Percentiles rank a stretch among this genome's conserved stretches.
These are phyloP conservation scores for Leishmania lainsoni DNA, from an alignment of 208 protist species.

Conservation along the genomic window DNA sequence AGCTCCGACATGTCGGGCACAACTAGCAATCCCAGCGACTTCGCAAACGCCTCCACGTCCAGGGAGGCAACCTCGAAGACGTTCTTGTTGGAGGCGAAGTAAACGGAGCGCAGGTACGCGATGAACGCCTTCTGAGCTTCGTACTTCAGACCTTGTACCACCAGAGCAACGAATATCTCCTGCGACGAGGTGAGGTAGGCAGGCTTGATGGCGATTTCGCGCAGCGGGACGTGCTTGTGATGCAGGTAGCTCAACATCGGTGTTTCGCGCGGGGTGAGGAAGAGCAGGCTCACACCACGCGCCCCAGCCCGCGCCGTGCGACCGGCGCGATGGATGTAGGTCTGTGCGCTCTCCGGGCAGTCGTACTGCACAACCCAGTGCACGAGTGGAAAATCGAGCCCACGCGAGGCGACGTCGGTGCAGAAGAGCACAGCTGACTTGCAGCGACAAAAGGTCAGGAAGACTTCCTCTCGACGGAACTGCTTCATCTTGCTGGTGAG, in stretches of 20 bases:
- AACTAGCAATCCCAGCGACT: constrained; percentile 93
- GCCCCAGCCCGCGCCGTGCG: constrained; percentile 94
- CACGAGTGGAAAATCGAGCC: constrained; percentile 97
- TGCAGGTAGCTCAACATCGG: constrained; percentile 92
- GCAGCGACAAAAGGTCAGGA: constrained; percentile 88
- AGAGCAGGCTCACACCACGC: constrained; percentile 94
- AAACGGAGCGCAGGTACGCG: constrained; percentile 96
- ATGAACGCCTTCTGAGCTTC: constrained; percentile 98
- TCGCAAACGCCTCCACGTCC: constrained; percentile 89
- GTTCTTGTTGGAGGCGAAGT: constrained; percentile 95
- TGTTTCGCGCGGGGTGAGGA: constrained; percentile 97
- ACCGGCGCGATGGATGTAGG: constrained; percentile 99
- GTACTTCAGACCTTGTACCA: constrained; percentile 96
- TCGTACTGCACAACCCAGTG: constrained; percentile 99
- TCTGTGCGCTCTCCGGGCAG: constrained; percentile 97
- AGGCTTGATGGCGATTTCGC: constrained; percentile 85
- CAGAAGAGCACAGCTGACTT: constrained; percentile 95
- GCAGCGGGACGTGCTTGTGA: constrained; percentile 82
- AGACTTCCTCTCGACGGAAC: constrained; percentile 91
- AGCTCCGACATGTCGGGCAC: constrained; percentile 95
- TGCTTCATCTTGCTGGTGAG: constrained; percentile 95
- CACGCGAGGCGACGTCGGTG: constrained; percentile 99
- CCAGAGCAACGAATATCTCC: constrained; percentile 90
- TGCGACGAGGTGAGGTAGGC: constrained; percentile 72
- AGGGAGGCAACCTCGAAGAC: constrained; percentile 95